Evolutionary conservation across 2,329 filamentous ascomycete species (phyloP).

Genomic region (Dendryphion nanum): DNA sequence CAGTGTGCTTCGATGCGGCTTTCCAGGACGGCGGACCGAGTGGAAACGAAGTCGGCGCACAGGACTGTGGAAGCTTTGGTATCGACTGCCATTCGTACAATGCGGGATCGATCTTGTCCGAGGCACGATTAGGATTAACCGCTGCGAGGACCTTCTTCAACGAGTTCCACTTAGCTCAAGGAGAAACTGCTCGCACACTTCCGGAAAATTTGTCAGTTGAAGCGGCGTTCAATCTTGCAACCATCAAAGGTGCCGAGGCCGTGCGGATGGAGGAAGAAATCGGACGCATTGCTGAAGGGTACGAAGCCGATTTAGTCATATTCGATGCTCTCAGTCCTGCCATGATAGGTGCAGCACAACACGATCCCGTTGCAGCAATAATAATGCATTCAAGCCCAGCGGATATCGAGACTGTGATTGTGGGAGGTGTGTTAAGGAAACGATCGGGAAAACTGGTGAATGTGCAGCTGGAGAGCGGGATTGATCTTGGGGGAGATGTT

Average conservation of each 20-base stretch:
- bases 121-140: constrained; percentile 56
- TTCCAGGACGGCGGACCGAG: constrained; percentile 15
- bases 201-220: constrained; percentile 45
- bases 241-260: constrained; percentile 47
- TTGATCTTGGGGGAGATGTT: constrained; percentile 3
- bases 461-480: constrained; percentile 20
- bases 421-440: constrained; percentile 46
- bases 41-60: constrained; percentile 11
- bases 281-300: constrained; percentile 48
- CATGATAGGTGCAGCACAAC: constrained; percentile 43
- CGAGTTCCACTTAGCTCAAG: constrained; percentile 42
- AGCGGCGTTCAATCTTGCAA: constrained; percentile 51
- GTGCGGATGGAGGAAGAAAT: constrained; percentile 43
- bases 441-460: constrained; percentile 25
- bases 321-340: constrained; percentile 44
- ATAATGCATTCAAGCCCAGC: constrained; percentile 42
- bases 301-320: constrained; percentile 50
- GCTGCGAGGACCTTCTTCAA: constrained; percentile 43
- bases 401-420: constrained; percentile 46
- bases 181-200: constrained; percentile 46
- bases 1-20: constrained; percentile 36
- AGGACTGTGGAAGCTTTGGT: constrained; percentile 49
- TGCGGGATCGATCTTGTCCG: constrained; percentile 43
- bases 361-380: constrained; percentile 46
- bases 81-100: constrained; percentile 57